Conservation (phyloP, 1,284 basidiomycete species). For the Fistulinella staudtii region DNA sequence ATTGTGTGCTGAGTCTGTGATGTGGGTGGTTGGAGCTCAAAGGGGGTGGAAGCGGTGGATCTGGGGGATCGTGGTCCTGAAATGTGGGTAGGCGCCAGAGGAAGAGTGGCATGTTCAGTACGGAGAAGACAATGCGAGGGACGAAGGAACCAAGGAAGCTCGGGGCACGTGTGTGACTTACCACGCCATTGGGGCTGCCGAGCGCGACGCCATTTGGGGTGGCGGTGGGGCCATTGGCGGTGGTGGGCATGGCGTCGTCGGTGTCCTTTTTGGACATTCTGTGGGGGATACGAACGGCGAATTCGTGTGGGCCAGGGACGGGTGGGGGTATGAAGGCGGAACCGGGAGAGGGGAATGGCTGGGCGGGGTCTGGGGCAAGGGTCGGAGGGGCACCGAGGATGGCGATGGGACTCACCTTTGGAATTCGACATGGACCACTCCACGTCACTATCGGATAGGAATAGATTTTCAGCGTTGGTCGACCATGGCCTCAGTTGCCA, state of each 20-base stretch:
- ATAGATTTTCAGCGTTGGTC: no score
- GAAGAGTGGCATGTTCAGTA: constrained; percentile 27
- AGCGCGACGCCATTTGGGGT: constrained; percentile 2
- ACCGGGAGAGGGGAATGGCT: constrained; percentile 65
- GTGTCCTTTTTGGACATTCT: constrained; percentile 28
- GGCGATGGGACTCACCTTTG: neutral
- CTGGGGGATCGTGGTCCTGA: constrained; percentile 21
- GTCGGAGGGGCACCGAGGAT: neutral
- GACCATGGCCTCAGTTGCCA: no score
- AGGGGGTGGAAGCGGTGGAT: constrained; percentile 10
- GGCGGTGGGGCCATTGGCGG: constrained; percentile 5
- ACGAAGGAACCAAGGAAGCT: constrained; percentile 24
- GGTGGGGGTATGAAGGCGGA: constrained; percentile 66
- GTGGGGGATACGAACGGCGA: constrained; percentile 46
- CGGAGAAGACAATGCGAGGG: constrained; percentile 25
- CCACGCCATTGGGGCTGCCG: constrained; percentile 19
- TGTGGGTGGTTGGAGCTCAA: constrained; percentile 5
- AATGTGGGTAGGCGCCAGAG: constrained; percentile 24
- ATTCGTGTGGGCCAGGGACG: constrained; percentile 59
- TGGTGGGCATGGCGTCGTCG: constrained; percentile 2
- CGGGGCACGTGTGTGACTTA: constrained; percentile 25
- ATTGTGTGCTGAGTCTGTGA: constrained; percentile 22
- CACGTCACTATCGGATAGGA: no score
- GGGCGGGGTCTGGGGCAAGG: constrained; percentile 38
- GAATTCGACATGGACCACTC: constrained; percentile 1